Conservation (phyloP, 1,284 basidiomycete species). For the Puccinia coronata region DNA sequence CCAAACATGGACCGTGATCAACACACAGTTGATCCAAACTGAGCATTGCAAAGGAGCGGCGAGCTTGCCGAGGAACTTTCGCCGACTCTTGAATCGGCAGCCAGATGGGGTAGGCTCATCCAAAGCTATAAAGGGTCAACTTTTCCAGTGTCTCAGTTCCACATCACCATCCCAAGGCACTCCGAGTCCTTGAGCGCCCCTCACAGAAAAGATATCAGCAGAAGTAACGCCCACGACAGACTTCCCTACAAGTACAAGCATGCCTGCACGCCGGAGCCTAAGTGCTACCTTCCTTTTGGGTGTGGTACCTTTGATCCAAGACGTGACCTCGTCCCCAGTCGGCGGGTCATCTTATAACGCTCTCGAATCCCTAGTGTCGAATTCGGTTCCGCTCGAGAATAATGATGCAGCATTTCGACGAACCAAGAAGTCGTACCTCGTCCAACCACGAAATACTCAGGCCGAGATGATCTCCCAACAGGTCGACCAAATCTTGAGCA, state of each 20-base stretch:
- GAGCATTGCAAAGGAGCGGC: background rate
- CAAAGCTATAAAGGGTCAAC: background rate
- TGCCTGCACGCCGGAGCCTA: background rate
- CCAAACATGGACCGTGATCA: background rate
- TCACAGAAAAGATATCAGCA: background rate
- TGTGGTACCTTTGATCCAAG: slow-evolving; percentile 9
- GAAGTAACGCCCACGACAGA: background rate
- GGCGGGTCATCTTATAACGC: background rate
- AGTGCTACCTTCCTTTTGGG: slow-evolving; percentile 8
- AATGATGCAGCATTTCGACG: background rate
- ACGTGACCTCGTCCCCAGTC: background rate
- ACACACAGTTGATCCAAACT: background rate
- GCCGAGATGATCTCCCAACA: background rate
- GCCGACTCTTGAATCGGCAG: background rate
- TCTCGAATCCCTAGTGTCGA: background rate
- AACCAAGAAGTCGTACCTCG: background rate
- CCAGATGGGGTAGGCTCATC: background rate
- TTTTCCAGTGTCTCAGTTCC: background rate
- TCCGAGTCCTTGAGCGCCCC: background rate
- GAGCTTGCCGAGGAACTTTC: background rate
- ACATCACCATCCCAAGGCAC: background rate
- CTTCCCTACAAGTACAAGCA: background rate
- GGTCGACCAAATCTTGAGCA: background rate
- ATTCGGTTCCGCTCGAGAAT: background rate
- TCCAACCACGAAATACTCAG: background rate